Evolutionary conservation across 345 rosid genomes (phyloP).

Genomic region (Hirschfeldia incana): DNA sequence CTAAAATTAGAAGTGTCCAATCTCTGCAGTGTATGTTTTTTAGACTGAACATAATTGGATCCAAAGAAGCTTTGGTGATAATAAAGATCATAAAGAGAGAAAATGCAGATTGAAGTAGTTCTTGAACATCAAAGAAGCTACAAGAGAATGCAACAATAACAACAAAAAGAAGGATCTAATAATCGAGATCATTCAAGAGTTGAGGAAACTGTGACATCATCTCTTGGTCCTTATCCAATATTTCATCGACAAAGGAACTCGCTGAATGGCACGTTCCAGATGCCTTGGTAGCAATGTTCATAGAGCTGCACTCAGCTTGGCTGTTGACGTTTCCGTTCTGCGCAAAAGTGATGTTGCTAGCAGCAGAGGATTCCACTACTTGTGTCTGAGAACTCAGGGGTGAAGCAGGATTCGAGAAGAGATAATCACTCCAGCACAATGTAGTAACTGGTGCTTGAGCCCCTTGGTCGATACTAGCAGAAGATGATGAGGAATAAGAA

Average conservation of each 20-base stretch:
- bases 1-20: too few species aligned
- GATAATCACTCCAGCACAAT: conserved; percentile 33
- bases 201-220: conserved; percentile 55
- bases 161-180: conserved; percentile 27
- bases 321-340: conserved; percentile 13
- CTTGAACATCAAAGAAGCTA: conserved; percentile 1
- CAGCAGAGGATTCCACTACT: conserved; percentile 26
- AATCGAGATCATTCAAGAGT: conserved; percentile 54
- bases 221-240: conserved; percentile 65
- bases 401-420: conserved; percentile 25
- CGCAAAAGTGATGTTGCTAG: conserved; percentile 25
- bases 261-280: conserved; percentile 31
- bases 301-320: conserved; percentile 3
- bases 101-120: neutral
- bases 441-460: conserved; percentile 25
- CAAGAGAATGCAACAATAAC: conserved; percentile 1
- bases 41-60: conserved; percentile 4
- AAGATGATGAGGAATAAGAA: conserved; percentile 57
- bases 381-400: conserved; percentile 23
- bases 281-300: conserved; percentile 7
- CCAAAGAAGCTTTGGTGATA: neutral
- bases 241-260: conserved; percentile 63
- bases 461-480: conserved; percentile 39
- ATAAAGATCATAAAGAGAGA: neutral
- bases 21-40: neutral